Evolutionary conservation across 345 rosid species (phyloP).

Genomic region (Carallia brachiata): DNA sequence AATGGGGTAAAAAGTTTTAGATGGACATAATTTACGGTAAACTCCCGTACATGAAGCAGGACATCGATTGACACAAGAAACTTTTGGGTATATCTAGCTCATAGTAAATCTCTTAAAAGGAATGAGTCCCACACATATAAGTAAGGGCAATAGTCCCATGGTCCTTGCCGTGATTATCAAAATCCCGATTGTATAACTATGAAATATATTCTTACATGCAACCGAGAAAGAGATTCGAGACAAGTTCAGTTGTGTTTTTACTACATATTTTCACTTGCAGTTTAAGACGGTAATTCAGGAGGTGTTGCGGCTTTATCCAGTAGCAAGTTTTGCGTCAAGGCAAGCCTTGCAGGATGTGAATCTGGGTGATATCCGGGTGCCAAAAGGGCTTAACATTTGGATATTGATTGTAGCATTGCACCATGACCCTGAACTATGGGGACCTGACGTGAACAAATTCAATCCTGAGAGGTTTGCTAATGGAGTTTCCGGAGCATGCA

Average conservation of each 20-base stretch:
- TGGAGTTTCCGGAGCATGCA: constrained; percentile 17
- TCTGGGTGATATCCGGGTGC: constrained; percentile 2
- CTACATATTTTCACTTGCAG: constrained; percentile 5
- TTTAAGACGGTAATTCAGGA: constrained; percentile 17
- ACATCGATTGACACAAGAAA: too few relatives aligned
- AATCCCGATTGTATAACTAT: constrained; percentile 14
- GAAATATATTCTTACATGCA: constrained; percentile 15
- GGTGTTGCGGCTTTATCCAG: constrained; percentile 8
- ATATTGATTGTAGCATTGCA: background rate
- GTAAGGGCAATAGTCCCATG: too few relatives aligned
- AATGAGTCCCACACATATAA: too few relatives aligned
- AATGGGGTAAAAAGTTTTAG: too few relatives aligned
- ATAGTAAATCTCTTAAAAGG: too few relatives aligned
- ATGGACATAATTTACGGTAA: too few relatives aligned
- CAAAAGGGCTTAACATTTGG: constrained; percentile 17
- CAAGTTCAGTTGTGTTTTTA: background rate
- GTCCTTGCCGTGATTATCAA: too few relatives aligned
- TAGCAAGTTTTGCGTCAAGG: constrained; percentile 5
- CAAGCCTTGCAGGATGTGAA: constrained; percentile 11
- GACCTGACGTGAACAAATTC: constrained; percentile 14
- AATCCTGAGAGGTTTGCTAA: constrained; percentile 18
- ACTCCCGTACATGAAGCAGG: too few relatives aligned
- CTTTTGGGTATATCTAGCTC: too few relatives aligned
- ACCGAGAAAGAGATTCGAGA: constrained; percentile 34
- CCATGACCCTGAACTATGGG: constrained; percentile 19